Base-by-base conservation (phyloP, 2,329 filamentous ascomycete genomes). In the Chalaropsis ovoidea region DNA sequence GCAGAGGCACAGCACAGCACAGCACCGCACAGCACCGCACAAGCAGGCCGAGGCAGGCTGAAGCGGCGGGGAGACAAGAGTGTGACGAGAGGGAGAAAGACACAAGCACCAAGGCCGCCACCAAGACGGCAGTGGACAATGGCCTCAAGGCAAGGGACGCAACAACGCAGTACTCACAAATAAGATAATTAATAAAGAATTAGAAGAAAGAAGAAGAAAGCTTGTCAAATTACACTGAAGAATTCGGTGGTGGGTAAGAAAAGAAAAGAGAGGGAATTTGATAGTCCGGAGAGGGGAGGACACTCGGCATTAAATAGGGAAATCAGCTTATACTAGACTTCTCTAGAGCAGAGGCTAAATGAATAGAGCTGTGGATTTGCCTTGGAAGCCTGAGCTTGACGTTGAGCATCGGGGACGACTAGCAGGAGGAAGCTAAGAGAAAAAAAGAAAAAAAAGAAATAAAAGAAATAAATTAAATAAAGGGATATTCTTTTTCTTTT, bases 161-260 rank as follows among this genome's bases (percentile, higher is more conserved):
- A 10, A 15, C 10, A 52, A 49, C 19, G 47, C n/a, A n/a, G n/a
- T n/a, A 52, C 47, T 52, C 47, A 52, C 47, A 52, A 52, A 52
- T 52, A 52, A 62, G 60, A 27, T 15, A 35, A 58, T 58, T 62
- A 62, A 62, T 62, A 62, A 39, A 58, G 42, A 45, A 64, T 42
- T 64, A 64, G 45, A 47, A 22, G n/a, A 56, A 58, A 41, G 24
- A 64, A 58, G 49, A 64, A 64, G 24, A 43, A 41, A 47, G 52
- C 39, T 43, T 58, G 63, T 64, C 63, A 58, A 52, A 64, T 45
- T 56, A 60, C 35, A 64, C 42, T 31, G 5, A 19, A 24, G 15
- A 64, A 31, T 45, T 43, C 27, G 39, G 41, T 64, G 63, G 49
- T 64, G 22, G 27, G 42, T 10, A 39, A 35, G n/a, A 35, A 22